phyloP scores from a whole-genome alignment of 1,284 basidiomycete genomes.

The Trichosporon sp. region DNA sequence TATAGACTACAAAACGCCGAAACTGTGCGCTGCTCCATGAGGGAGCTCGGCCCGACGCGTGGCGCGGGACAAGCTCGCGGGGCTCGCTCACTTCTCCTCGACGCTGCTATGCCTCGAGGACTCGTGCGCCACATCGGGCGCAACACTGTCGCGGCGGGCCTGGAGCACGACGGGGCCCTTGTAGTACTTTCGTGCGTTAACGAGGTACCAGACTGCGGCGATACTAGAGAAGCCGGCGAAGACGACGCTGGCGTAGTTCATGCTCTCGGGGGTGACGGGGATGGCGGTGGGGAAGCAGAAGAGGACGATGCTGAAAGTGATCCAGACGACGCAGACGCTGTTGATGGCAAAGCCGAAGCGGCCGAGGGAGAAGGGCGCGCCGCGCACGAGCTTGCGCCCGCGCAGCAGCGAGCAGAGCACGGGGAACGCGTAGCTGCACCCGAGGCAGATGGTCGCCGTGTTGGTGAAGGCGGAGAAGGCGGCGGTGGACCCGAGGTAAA shows the following conservation, averaged over 20 bases:
- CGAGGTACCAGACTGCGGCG: constrained; percentile 58
- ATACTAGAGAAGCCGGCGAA: constrained; percentile 59
- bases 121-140: not conserved
- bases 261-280: constrained; percentile 34
- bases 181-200: constrained; percentile 45
- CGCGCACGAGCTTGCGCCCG: constrained; percentile 40
- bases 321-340: constrained; percentile 22
- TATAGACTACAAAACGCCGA: no score
- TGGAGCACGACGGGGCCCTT: constrained; percentile 30
- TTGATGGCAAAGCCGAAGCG: constrained; percentile 48
- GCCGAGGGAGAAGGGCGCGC: constrained; percentile 42
- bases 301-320: constrained; percentile 20
- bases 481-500: constrained; percentile 45
- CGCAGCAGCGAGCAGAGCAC: constrained; percentile 47
- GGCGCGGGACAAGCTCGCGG: no score
- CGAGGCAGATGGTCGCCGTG: constrained; percentile 43
- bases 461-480: constrained; percentile 48
- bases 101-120: not conserved
- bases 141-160: not conserved
- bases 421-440: constrained; percentile 47
- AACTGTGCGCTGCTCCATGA: no score
- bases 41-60: no score
- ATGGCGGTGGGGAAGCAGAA: constrained; percentile 29
- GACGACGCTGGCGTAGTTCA: constrained; percentile 57
- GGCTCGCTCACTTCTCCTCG: not conserved